Evolutionary conservation across 1,284 basidiomycete species (phyloP).

Genomic region (Megacollybia platyphylla): DNA sequence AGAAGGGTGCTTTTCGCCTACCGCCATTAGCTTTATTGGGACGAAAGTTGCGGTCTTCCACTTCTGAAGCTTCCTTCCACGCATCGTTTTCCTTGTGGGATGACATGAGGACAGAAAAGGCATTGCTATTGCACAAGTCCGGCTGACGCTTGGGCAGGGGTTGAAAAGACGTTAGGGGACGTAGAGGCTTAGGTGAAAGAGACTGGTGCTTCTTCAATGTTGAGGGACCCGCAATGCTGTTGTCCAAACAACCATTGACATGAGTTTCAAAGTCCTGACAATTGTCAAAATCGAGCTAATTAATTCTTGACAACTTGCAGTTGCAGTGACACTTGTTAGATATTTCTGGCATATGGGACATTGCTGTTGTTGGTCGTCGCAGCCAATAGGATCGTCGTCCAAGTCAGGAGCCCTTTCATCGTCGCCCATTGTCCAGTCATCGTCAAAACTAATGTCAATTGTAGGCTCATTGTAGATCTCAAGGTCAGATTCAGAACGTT

Average conservation of each 20-base stretch:
- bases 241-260: slow-evolving; percentile 38
- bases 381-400: slow-evolving; percentile 12
- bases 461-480: neutral
- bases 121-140: slow-evolving; percentile 15
- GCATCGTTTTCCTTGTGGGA: slow-evolving; percentile 68
- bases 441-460: slow-evolving; percentile 14
- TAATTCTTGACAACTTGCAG: neutral
- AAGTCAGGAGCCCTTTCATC: slow-evolving; percentile 33
- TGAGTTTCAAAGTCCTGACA: slow-evolving; percentile 31
- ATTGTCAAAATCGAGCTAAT: slow-evolving; percentile 1
- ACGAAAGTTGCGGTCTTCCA: slow-evolving; percentile 34
- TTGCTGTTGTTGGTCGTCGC: slow-evolving; percentile 3
- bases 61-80: slow-evolving; percentile 69
- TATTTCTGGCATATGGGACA: slow-evolving; percentile 1
- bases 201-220: neutral
- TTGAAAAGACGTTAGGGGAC: slow-evolving; percentile 11
- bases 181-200: slow-evolving; percentile 9
- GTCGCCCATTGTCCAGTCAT: slow-evolving; percentile 50
- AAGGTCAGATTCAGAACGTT: neutral
- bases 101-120: slow-evolving; percentile 77
- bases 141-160: slow-evolving; percentile 6
- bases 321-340: slow-evolving; percentile 11
- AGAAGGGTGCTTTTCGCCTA: slow-evolving; percentile 78
- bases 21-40: slow-evolving; percentile 38
- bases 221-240: slow-evolving; percentile 3